These are phyloP conservation scores for Aspergillus viridinutans DNA, from an alignment of 2,329 filamentous ascomycete genomes.

Conservation along the genomic window DNA sequence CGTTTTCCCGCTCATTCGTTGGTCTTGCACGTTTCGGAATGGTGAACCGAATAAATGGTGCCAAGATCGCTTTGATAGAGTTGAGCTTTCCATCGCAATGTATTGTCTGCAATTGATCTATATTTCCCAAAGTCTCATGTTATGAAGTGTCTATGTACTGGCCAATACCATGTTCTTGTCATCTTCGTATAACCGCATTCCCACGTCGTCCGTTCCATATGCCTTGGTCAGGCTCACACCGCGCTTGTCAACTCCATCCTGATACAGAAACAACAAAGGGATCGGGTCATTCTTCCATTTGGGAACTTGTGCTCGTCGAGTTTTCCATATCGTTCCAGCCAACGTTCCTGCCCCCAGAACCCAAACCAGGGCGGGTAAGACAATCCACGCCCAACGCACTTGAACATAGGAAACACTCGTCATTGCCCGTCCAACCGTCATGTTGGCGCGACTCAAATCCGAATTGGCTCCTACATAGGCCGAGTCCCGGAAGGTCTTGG, in stretches of 20 bases:
- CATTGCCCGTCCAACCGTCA: not conserved
- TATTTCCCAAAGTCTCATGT: no score
- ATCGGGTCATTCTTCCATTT: not conserved
- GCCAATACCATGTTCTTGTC: no score
- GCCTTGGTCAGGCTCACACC: no score
- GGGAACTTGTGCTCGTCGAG: not conserved
- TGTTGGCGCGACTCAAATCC: not conserved
- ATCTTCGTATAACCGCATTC: no score
- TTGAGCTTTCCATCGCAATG: no score
- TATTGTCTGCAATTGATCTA: no score
- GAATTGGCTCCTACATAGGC: not conserved
- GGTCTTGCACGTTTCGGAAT: not conserved
- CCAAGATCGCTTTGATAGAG: no score
- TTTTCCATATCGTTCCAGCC: conserved; percentile 9
- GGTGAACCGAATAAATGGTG: no score
- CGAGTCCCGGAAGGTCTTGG: conserved; percentile 7
- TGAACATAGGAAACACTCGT: not conserved
- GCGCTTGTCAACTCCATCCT: not conserved
- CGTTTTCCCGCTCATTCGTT: not conserved
- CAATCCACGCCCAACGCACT: conserved; percentile 13
- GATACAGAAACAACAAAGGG: not conserved
- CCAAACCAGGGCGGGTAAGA: conserved; percentile 11
- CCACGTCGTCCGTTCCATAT: no score
- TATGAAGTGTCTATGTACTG: no score
- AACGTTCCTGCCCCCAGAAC: conserved; percentile 6